Conservation (phyloP, 345 rosid species). For the Eucalyptus curtisii region DNA sequence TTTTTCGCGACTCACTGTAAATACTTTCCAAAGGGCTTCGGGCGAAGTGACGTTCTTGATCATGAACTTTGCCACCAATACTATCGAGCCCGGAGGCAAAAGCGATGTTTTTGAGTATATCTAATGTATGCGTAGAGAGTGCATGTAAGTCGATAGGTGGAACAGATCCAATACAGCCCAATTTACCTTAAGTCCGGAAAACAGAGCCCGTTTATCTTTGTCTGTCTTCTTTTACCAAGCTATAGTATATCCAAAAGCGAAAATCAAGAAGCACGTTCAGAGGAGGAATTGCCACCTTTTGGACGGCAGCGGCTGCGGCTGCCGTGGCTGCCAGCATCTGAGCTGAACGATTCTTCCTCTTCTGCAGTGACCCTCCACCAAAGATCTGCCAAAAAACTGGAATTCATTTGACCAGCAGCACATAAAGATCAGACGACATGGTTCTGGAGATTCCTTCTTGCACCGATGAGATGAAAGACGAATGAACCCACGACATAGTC, state of each 20-base stretch:
- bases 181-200: not conserved
- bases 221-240: not conserved
- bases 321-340: fast-evolving
- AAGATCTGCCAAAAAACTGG: not conserved
- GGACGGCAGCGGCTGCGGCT: not conserved
- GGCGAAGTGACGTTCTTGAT: not conserved
- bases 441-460: not conserved
- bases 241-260: not conserved
- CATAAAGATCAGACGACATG: not conserved
- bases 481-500: not conserved
- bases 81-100: not conserved
- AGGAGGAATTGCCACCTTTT: not conserved
- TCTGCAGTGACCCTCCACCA: not conserved
- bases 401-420: not conserved
- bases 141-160: not conserved
- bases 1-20: fast-evolving
- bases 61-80: not conserved
- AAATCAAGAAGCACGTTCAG: not conserved
- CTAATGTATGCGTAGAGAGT: not conserved
- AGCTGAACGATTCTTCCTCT: not conserved
- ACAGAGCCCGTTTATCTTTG: not conserved
- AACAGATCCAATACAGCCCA: not conserved
- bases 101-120: not conserved
- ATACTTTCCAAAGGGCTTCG: not conserved
- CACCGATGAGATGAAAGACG: not conserved